Evolutionary conservation across 75 land plant genomes (phyloP).

Genomic region (Gnetum montanum): DNA sequence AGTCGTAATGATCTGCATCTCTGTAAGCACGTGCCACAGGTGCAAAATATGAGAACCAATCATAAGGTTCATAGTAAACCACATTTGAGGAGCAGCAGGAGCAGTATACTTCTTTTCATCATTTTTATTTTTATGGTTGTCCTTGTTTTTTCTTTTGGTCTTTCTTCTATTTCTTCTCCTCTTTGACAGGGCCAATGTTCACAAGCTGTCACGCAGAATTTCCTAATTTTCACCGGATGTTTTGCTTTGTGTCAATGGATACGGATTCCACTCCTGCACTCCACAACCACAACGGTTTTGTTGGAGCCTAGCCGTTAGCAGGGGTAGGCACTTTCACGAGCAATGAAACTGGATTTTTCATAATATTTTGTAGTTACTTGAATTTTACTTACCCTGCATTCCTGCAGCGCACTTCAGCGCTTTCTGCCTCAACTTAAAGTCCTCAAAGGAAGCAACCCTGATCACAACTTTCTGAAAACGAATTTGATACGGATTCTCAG

Average conservation of each 20-base stretch:
- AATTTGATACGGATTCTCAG: too few relatives aligned
- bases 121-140: too few relatives aligned
- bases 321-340: too few relatives aligned
- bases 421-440: not conserved
- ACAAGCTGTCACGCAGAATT: constrained; percentile 8
- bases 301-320: not conserved
- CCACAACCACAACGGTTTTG: not conserved
- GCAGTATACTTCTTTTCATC: too few relatives aligned
- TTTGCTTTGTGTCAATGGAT: constrained; percentile 18
- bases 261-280: constrained; percentile 13
- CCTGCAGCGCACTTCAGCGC: not conserved
- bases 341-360: too few relatives aligned
- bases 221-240: constrained; percentile 15
- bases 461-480: not conserved
- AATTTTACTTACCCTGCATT: not conserved
- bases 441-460: not conserved
- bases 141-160: too few relatives aligned
- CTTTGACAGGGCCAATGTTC: constrained; percentile 22
- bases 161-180: too few relatives aligned
- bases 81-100: too few relatives aligned
- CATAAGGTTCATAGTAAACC: too few relatives aligned
- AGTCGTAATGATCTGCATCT: too few relatives aligned
- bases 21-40: too few relatives aligned
- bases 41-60: too few relatives aligned
- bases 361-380: not conserved